Percentiles rank a stretch among this genome's conserved stretches.
Evolutionary conservation across 2,329 filamentous ascomycete species (phyloP).

Genomic region (Clarireedia paspali): DNA sequence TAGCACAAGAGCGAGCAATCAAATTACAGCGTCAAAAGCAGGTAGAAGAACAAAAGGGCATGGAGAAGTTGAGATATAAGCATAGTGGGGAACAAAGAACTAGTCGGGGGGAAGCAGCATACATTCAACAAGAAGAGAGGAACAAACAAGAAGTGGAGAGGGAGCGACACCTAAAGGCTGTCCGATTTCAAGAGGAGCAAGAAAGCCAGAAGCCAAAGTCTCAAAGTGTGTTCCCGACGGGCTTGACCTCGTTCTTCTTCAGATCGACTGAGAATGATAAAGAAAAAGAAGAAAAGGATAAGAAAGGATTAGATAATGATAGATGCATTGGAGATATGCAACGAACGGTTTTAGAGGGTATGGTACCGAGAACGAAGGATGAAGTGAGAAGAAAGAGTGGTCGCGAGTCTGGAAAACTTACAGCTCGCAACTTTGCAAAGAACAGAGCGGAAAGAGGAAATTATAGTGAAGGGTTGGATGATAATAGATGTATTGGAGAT

Average conservation of each 20-base stretch:
- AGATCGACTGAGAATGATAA: too few relatives aligned
- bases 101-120: not conserved
- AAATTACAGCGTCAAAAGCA: too few relatives aligned
- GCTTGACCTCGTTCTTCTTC: too few relatives aligned
- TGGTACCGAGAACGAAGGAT: not conserved
- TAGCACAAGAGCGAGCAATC: too few relatives aligned
- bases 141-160: not conserved
- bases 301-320: not conserved
- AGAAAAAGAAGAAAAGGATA: not conserved
- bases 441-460: not conserved
- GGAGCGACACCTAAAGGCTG: not conserved
- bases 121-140: not conserved
- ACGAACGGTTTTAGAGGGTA: not conserved
- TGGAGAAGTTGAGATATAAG: not conserved
- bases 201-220: not conserved
- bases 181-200: not conserved
- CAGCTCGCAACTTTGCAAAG: not conserved
- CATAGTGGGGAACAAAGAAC: not conserved
- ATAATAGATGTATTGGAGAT: slow-evolving; percentile 4
- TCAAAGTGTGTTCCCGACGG: too few relatives aligned
- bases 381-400: not conserved
- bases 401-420: not conserved
- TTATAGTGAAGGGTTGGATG: not conserved
- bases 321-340: not conserved
- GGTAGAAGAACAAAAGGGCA: too few relatives aligned